Evolutionary conservation across 805 yeast species (phyloP).

Genomic region (Candida alai): DNA sequence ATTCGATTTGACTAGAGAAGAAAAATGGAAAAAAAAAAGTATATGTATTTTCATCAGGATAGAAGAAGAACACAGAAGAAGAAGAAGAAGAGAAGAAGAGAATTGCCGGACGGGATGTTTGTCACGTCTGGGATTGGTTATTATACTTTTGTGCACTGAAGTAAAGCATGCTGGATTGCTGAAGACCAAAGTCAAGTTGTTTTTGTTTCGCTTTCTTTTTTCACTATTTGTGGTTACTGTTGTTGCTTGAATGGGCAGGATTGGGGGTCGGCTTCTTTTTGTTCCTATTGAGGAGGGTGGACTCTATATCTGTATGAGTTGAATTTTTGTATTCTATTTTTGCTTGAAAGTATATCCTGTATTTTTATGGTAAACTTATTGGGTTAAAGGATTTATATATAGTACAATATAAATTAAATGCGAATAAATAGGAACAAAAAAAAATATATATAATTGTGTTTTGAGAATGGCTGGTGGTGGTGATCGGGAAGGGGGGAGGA

Average conservation of each 20-base stretch:
- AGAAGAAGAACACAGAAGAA: not conserved
- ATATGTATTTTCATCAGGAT: constrained; percentile 3
- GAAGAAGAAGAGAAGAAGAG: not conserved
- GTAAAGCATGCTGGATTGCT: no score
- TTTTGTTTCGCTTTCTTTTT: not conserved
- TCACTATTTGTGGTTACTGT: not conserved
- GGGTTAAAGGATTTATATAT: constrained; percentile 25
- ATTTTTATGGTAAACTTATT: constrained; percentile 9
- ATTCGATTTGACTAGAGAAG: constrained; percentile 3
- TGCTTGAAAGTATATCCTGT: constrained; percentile 16
- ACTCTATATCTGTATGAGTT: not conserved
- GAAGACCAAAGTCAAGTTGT: no score
- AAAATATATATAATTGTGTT: constrained; percentile 9
- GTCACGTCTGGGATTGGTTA: no score
- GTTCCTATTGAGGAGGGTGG: constrained; percentile 1
- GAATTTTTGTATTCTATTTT: constrained; percentile 7
- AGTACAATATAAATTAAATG: constrained; percentile 13
- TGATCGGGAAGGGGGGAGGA: not conserved
- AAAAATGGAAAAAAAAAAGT: constrained; percentile 3
- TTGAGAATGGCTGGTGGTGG: constrained; percentile 1
- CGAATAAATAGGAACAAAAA: constrained; percentile 16
- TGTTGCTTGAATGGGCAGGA: constrained; percentile 3
- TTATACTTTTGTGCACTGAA: no score
- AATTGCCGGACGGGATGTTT: no score
- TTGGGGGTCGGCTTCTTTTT: constrained; percentile 1